Evolutionary conservation across 2,329 filamentous ascomycete genomes (phyloP).

Genomic region (Pyrenochaeta sp.): DNA sequence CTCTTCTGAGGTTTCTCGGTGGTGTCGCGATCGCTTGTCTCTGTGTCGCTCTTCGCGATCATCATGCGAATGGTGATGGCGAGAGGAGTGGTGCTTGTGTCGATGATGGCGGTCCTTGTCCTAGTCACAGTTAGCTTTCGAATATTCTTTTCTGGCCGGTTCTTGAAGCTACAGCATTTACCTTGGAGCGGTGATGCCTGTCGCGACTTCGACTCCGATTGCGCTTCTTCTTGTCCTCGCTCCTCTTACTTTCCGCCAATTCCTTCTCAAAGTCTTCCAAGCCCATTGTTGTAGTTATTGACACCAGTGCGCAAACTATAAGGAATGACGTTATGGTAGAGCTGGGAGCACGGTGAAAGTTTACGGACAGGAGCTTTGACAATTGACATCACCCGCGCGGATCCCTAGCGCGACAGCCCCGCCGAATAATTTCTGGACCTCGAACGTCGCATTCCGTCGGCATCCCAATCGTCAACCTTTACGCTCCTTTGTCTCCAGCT

Average conservation of each 20-base stretch:
- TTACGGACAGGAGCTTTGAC: slow-evolving; percentile 25
- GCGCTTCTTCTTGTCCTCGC: slow-evolving; percentile 58
- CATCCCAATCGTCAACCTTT: not conserved
- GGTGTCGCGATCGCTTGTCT: slow-evolving; percentile 71
- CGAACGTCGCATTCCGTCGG: slow-evolving; percentile 2
- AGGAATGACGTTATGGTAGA: not conserved
- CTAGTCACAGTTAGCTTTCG: slow-evolving; percentile 6
- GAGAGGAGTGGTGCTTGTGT: slow-evolving; percentile 54
- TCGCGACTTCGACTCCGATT: slow-evolving; percentile 55
- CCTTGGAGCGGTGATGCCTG: slow-evolving; percentile 41
- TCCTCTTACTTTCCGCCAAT: slow-evolving; percentile 71
- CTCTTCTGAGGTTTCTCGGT: slow-evolving; percentile 52
- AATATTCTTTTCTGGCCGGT: too few relatives aligned
- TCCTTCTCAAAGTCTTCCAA: slow-evolving; percentile 80
- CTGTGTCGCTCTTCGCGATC: slow-evolving; percentile 60
- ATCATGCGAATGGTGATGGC: slow-evolving; percentile 58
- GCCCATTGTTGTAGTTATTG: slow-evolving; percentile 56
- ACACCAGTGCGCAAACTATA: not conserved
- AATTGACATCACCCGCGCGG: slow-evolving; percentile 37
- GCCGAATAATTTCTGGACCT: slow-evolving; percentile 44
- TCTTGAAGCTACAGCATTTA: slow-evolving; percentile 10
- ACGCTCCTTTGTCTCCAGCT: slow-evolving; percentile 12
- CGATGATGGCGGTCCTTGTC: slow-evolving; percentile 53
- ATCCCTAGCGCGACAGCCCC: slow-evolving; percentile 32
- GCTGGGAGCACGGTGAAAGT: slow-evolving; percentile 16